Base-by-base conservation (phyloP, 2,329 filamentous ascomycete species). In the Ciborinia camelliae region DNA sequence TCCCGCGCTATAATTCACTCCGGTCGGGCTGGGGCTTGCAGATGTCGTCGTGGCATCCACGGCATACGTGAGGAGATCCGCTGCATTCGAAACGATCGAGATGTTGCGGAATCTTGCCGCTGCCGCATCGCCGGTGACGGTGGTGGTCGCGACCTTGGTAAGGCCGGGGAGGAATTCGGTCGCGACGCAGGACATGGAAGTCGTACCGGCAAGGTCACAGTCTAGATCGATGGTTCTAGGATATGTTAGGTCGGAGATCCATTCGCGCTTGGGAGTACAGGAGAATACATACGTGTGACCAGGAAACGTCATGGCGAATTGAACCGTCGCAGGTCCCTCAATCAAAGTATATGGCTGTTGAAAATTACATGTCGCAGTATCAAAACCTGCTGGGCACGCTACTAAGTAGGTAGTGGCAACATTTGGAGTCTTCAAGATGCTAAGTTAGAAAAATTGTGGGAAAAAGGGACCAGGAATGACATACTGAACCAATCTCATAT, bases 341-440 rank as follows among this genome's bases (percentile, higher is more conserved):
- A 64, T 66, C 48, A 71, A n/a, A 3, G 66, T 68, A 20, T 68
- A 68, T 30, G 68, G 68, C 26, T 68, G 68, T 23, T 61, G 57
- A 58, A 71, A 70, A 30, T 66, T 59, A 51, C 67, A 70, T 45
- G 55, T 37, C 32, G 51, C 45, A 10, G 68, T 48, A 8, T 58
- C 52, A 30, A 63, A 51, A 23, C 51, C 61, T 0, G 63, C 48
- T 5, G 67, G 35, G 32, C 67, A 71, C 18, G 63, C 68, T 18
- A 71, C 45, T 32, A 67, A 66, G 41, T 70, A 70, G 0, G 66
- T 69, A 15, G 68, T 70, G 28, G 59, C 64, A 50, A 61, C 62
- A 68, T 66, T 37, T 54, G 35, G 35, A 15, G 47, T 45, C 60
- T 63, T 58, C 18, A n/a, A 18, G 7, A 26, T 15, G 4, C 7